These are phyloP conservation scores for Nepenthes alata DNA, from an alignment of 179 eudicot species.

Conservation along the genomic window DNA sequence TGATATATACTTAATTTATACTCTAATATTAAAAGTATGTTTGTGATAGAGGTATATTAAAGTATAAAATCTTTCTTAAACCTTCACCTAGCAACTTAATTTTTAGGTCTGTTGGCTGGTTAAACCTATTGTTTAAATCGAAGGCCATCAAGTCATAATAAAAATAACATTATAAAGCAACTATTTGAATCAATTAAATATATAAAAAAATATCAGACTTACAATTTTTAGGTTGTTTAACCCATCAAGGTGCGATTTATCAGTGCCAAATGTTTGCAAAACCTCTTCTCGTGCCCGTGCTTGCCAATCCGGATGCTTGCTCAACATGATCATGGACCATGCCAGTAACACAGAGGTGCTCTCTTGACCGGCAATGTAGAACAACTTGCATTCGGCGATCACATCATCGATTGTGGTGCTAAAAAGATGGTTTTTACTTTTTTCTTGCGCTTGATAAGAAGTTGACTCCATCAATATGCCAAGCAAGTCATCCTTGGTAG, in stretches of 20 bases:
- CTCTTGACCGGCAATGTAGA: constrained; percentile 45
- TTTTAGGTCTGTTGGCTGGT: too few species aligned
- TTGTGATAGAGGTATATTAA: too few species aligned
- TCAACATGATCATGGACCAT: constrained; percentile 33
- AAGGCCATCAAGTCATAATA: too few species aligned
- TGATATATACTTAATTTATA: too few species aligned
- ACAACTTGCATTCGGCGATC: constrained; percentile 45
- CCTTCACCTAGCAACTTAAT: too few species aligned
- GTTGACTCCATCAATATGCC: constrained; percentile 30
- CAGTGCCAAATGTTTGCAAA: constrained; percentile 15
- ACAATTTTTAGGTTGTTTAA: constrained; percentile 31
- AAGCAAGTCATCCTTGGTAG: constrained; percentile 22
- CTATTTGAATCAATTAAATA: too few species aligned
- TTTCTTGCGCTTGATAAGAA: constrained; percentile 2
- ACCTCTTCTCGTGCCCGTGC: constrained; percentile 35
- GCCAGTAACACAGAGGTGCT: constrained; percentile 32
- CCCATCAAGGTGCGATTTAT: constrained; percentile 26
- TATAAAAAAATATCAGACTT: background rate
- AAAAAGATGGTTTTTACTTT: constrained; percentile 5
- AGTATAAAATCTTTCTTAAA: too few species aligned
- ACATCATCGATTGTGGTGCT: constrained; percentile 25
- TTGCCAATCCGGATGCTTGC: constrained; percentile 43
- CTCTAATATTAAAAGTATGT: too few species aligned
- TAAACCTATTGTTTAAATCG: too few species aligned
- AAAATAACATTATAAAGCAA: too few species aligned